Percentiles rank a stretch among this genome's conserved stretches.
Evolutionary conservation across 129 eudicot species (phyloP).

Genomic region (Escallonia rubra): DNA sequence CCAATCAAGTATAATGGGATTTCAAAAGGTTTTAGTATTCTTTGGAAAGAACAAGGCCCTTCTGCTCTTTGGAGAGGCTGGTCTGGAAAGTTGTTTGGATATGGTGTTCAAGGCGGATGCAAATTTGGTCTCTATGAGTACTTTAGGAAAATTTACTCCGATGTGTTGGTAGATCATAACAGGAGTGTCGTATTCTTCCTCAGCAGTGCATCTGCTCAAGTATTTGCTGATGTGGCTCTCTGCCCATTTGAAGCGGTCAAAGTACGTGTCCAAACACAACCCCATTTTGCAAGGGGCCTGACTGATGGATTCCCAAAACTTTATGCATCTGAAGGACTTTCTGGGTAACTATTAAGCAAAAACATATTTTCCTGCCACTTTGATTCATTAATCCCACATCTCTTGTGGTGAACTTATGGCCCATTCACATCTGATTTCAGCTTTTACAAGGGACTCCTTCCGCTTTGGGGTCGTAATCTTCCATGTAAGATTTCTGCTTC

Average conservation of each 20-base stretch:
- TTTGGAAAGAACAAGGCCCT: conserved; percentile 79
- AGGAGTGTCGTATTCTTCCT: conserved; percentile 61
- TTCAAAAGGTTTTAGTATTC: conserved; percentile 61
- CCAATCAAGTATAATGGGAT: conserved; percentile 69
- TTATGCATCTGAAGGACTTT: conserved; percentile 65
- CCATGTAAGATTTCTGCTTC: conserved; percentile 57
- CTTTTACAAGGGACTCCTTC: conserved; percentile 84
- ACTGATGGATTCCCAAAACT: conserved; percentile 88
- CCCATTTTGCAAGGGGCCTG: conserved; percentile 77
- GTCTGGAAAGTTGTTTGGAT: conserved; percentile 84
- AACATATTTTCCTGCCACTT: neutral
- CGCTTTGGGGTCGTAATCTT: conserved; percentile 98
- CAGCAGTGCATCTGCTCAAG: conserved; percentile 87
- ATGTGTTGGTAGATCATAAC: conserved; percentile 41
- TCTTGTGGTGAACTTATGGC: neutral
- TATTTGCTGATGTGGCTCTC: conserved; percentile 84
- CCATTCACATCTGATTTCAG: conserved; percentile 31
- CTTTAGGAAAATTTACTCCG: conserved; percentile 63
- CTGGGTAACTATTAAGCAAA: conserved; percentile 37
- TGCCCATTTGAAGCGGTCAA: conserved; percentile 94
- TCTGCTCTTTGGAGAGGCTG: conserved; percentile 89
- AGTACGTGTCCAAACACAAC: conserved; percentile 77
- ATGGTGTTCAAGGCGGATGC: conserved; percentile 89
- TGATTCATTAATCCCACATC: neutral
- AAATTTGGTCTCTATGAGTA: conserved; percentile 87